Evolutionary conservation across 2,329 filamentous ascomycete species (phyloP).

Genomic region (Neofusicoccum sp.): DNA sequence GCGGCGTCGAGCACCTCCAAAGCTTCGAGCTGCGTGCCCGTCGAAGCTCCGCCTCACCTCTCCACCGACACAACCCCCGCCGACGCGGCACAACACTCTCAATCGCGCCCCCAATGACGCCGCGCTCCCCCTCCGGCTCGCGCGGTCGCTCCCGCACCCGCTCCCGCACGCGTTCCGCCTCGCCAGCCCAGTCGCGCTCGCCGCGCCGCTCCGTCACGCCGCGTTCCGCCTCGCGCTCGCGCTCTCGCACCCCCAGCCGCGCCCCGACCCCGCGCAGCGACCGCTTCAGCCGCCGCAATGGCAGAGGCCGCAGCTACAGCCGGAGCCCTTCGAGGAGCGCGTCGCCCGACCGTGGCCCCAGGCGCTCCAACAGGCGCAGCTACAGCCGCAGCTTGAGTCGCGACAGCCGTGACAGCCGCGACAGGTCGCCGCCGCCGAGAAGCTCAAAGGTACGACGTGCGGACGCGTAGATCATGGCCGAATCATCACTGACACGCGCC

Average conservation of each 20-base stretch:
- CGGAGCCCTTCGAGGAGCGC: conserved; percentile 29
- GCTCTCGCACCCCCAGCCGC: conserved; percentile 35
- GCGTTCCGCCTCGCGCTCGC: conserved; percentile 38
- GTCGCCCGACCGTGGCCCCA: conserved; percentile 19
- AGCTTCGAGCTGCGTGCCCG: too few species aligned
- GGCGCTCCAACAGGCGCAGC: conserved; percentile 24
- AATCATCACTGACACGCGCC: conserved; percentile 8
- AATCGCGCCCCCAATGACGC: conserved; percentile 12
- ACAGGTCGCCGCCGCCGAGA: conserved; percentile 28
- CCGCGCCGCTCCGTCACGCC: conserved; percentile 42
- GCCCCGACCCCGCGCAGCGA: conserved; percentile 23
- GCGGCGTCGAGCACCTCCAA: too few species aligned
- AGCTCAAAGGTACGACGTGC: conserved; percentile 39
- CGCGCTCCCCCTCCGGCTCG: conserved; percentile 13
- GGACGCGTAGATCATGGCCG: conserved; percentile 6
- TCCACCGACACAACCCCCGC: too few species aligned
- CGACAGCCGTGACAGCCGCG: conserved; percentile 30
- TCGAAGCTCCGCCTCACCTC: too few species aligned
- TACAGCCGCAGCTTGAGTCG: conserved; percentile 40
- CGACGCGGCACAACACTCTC: not conserved
- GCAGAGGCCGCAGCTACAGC: conserved; percentile 35
- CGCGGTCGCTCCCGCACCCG: conserved; percentile 47
- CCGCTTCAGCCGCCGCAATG: conserved; percentile 35
- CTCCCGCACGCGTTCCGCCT: conserved; percentile 35
- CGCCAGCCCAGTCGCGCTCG: conserved; percentile 34